Evolutionary conservation across 2,329 filamentous ascomycete genomes (phyloP).

Genomic region (Aspergillus sp.): DNA sequence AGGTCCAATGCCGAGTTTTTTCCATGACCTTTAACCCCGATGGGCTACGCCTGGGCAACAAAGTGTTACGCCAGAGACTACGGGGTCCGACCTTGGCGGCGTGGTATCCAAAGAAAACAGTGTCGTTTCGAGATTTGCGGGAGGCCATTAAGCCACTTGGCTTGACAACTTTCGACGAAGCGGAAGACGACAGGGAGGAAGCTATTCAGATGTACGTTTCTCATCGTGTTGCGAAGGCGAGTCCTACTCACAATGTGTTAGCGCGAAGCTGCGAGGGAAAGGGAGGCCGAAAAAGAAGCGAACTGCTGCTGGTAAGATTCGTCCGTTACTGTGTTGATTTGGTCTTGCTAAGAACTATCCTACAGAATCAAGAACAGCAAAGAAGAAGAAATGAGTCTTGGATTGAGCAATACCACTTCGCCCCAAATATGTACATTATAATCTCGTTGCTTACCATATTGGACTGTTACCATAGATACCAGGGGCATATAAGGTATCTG

Average conservation of each 20-base stretch:
- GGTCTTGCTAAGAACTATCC: not conserved
- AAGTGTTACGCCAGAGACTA: slow-evolving; percentile 85
- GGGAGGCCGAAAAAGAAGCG: slow-evolving; percentile 88
- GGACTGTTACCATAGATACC: not conserved
- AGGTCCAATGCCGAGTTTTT: slow-evolving; percentile 93
- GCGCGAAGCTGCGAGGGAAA: slow-evolving; percentile 80
- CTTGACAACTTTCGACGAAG: slow-evolving; percentile 72
- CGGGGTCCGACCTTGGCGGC: slow-evolving; percentile 79
- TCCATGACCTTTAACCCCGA: slow-evolving; percentile 88
- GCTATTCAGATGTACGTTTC: slow-evolving; percentile 60
- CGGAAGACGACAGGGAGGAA: slow-evolving; percentile 79
- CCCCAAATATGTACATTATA: not conserved
- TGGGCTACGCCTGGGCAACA: slow-evolving; percentile 81
- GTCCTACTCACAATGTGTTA: slow-evolving; percentile 38
- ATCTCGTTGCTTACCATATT: not conserved
- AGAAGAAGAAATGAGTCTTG: slow-evolving; percentile 33
- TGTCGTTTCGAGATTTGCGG: slow-evolving; percentile 74
- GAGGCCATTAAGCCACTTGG: slow-evolving; percentile 67
- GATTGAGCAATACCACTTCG: not conserved
- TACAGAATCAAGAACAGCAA: slow-evolving; percentile 32
- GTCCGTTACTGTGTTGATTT: not conserved
- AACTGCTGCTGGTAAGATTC: slow-evolving; percentile 50
- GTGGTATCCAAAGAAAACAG: slow-evolving; percentile 83
- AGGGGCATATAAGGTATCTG: not conserved
- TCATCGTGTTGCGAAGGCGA: not conserved